phyloP scores from a whole-genome alignment of 163 green algal genomes.

The Coccomyxa subellipsoidea region DNA sequence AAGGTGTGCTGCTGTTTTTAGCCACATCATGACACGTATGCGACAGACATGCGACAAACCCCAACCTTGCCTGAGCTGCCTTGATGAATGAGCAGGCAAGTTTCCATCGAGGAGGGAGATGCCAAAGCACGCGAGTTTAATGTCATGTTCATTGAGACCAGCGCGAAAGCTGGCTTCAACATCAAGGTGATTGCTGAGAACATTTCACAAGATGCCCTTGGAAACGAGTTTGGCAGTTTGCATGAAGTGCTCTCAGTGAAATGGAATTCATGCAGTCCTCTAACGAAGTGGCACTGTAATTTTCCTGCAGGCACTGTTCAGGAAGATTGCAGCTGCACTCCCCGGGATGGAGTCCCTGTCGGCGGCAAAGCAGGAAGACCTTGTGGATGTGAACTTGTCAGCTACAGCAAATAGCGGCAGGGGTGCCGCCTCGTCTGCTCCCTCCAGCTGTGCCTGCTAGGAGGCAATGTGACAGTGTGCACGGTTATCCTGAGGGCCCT shows the following conservation, averaged over 20 bases:
- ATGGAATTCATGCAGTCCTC: too few relatives aligned
- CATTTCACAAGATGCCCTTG: neutral
- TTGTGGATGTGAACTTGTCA: constrained; percentile 89
- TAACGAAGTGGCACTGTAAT: too few relatives aligned
- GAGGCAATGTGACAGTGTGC: neutral
- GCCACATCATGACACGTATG: too few relatives aligned
- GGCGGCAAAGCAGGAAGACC: constrained; percentile 66
- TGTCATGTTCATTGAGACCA: constrained; percentile 99
- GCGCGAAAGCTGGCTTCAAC: constrained; percentile 97
- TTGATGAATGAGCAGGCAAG: constrained; percentile 72
- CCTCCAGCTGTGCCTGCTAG: constrained; percentile 30
- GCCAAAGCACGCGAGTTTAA: constrained; percentile 88
- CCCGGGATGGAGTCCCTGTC: constrained; percentile 89
- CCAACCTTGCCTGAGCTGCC: too few relatives aligned
- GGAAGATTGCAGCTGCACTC: constrained; percentile 95
- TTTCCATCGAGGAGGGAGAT: constrained; percentile 97
- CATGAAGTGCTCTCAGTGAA: neutral
- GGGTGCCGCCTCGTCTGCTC: constrained; percentile 3
- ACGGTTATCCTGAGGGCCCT: neutral
- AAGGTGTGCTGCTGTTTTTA: constrained; percentile 67
- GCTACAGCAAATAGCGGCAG: constrained; percentile 9
- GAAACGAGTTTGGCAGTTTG: too few relatives aligned
- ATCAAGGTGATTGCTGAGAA: constrained; percentile 76
- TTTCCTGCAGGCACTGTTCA: constrained; percentile 83
- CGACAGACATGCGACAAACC: too few relatives aligned